phyloP scores from a whole-genome alignment of 768 basidiomycete species.

The Mycena epipterygia region DNA sequence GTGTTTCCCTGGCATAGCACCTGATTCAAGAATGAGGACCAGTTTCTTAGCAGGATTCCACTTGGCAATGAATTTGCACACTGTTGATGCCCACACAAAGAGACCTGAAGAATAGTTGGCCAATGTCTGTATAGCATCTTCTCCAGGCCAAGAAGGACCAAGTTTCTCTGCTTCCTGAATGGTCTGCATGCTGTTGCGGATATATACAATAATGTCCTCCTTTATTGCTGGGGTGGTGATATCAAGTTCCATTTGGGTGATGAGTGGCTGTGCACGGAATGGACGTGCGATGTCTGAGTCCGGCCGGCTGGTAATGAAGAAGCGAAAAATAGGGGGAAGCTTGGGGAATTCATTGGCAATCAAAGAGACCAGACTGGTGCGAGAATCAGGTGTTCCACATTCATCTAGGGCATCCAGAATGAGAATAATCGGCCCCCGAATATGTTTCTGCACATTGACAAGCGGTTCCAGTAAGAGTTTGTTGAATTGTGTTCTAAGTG shows the following conservation, averaged over 20 bases:
- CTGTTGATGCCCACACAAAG: conserved; percentile 43
- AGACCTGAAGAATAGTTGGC: conserved; percentile 30
- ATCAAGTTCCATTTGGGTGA: not conserved
- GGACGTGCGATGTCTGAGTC: conserved; percentile 31
- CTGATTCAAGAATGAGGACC: not conserved
- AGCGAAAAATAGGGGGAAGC: conserved; percentile 32
- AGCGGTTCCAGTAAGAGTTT: conserved; percentile 2
- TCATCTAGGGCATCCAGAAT: conserved; percentile 45
- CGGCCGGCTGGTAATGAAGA: conserved; percentile 39
- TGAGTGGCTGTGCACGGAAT: not conserved
- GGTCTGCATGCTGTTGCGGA: conserved; percentile 4
- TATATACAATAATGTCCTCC: conserved; percentile 22
- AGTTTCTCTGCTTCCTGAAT: not conserved
- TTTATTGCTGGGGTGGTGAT: conserved; percentile 3
- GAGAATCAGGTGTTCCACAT: conserved; percentile 28
- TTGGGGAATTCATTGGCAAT: conserved; percentile 26
- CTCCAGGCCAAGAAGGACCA: conserved; percentile 33
- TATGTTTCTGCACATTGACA: not conserved
- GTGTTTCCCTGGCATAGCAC: not conserved
- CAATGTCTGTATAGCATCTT: conserved; percentile 17
- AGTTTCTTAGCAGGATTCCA: not conserved
- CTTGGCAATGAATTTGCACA: conserved; percentile 34
- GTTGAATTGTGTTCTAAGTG: conserved; percentile 2
- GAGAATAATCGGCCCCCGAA: conserved; percentile 32
- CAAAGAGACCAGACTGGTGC: conserved; percentile 28